phyloP scores from a whole-genome alignment of 2,329 filamentous ascomycete genomes.

The Exophiala lecanii-corni region DNA sequence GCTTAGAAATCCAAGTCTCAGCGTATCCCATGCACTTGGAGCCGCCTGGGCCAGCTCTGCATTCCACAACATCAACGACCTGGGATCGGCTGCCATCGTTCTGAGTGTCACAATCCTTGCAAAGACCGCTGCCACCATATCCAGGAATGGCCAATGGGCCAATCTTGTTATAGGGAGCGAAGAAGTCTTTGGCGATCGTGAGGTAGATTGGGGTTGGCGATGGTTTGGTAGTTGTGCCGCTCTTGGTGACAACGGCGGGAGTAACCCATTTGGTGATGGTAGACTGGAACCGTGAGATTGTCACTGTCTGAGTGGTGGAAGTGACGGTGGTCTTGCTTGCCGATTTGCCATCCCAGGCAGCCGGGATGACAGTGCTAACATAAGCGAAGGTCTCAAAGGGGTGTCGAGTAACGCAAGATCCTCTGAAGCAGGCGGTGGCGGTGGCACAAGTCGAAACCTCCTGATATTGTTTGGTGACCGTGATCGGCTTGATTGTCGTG shows the following conservation, averaged over 20 bases:
- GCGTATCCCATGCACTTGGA: conserved; percentile 14
- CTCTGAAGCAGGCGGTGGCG: conserved; percentile 13
- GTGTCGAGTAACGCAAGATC: conserved; percentile 14
- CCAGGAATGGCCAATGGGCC: conserved; percentile 23
- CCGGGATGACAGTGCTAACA: conserved; percentile 23
- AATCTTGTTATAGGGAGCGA: conserved; percentile 21
- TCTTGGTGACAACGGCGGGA: conserved; percentile 6
- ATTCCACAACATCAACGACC: conserved; percentile 20
- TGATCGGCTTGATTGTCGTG: conserved; percentile 9
- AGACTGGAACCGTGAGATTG: conserved; percentile 12
- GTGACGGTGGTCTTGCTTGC: conserved; percentile 15
- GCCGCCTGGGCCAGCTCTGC: conserved; percentile 12
- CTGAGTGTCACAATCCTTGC: conserved; percentile 15
- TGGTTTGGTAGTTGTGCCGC: conserved; percentile 8
- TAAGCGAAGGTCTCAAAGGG: conserved; percentile 18
- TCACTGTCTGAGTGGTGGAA: conserved; percentile 16
- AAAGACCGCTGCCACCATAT: conserved; percentile 22
- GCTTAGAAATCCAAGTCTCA: conserved; percentile 20
- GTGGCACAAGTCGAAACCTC: conserved; percentile 17
- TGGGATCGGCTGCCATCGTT: conserved; percentile 20
- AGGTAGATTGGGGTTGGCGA: conserved; percentile 11
- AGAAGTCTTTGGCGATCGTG: conserved; percentile 20
- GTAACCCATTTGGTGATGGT: conserved; percentile 20
- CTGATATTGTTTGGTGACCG: conserved; percentile 21
- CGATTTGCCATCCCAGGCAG: conserved; percentile 12